Percentiles rank a stretch among this genome's conserved stretches.
These are phyloP conservation scores for Tuber brumale DNA, from an alignment of 495 filamentous ascomycete species.

Conservation along the genomic window DNA sequence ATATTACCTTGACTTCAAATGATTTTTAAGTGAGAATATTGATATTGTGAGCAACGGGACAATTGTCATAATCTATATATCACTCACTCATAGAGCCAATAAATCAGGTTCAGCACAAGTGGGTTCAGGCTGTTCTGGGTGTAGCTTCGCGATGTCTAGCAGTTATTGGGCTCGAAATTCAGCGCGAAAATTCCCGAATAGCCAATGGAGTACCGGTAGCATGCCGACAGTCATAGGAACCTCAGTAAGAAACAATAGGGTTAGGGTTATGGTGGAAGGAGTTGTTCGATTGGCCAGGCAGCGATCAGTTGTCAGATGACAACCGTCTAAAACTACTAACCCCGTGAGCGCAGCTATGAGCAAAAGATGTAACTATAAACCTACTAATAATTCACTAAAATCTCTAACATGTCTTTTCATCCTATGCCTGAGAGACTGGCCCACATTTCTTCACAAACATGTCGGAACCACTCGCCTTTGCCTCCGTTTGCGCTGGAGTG, in stretches of 20 bases:
- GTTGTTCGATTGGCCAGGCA: background rate
- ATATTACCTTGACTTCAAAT: background rate
- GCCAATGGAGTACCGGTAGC: background rate
- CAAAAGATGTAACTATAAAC: background rate
- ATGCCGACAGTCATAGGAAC: background rate
- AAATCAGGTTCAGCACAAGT: background rate
- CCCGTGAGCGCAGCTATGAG: background rate
- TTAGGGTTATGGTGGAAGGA: background rate
- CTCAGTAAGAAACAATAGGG: background rate
- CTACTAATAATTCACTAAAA: background rate
- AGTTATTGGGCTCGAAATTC: background rate
- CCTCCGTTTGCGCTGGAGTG: slow-evolving; percentile 18
- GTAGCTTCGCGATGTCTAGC: background rate
- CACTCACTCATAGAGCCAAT: background rate
- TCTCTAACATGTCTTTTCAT: background rate
- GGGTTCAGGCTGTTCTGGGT: background rate
- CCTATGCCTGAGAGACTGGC: background rate
- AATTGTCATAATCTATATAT: background rate
- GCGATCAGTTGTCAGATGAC: background rate
- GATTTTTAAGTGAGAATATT: background rate
- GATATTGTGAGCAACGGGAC: background rate
- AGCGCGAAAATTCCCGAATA: background rate
- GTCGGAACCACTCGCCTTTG: slow-evolving; percentile 27
- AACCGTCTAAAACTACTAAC: background rate
- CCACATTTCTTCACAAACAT: slow-evolving; percentile 3